Conservation (phyloP, 2,329 filamentous ascomycete species). For the Epichloe gansuensis region DNA sequence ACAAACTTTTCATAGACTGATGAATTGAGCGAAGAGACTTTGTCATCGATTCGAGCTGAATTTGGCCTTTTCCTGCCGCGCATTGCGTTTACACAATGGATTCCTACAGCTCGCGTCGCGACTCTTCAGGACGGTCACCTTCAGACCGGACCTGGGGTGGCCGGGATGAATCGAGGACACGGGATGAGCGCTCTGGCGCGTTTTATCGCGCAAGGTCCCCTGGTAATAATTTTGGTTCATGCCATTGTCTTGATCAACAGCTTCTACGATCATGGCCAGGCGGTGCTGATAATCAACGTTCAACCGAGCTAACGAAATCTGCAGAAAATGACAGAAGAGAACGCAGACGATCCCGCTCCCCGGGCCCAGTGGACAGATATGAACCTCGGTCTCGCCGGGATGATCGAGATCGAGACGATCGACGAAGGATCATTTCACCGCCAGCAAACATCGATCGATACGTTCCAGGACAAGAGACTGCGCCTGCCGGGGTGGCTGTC, state of each 20-base stretch:
- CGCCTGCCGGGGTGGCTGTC: slow-evolving; percentile 29
- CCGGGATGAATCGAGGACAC: slow-evolving; percentile 38
- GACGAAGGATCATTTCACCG: slow-evolving; percentile 47
- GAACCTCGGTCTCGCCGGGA: slow-evolving; percentile 59
- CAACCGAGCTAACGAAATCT: neutral
- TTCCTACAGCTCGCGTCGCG: slow-evolving; percentile 40
- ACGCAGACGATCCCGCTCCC: slow-evolving; percentile 55
- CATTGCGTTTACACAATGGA: slow-evolving; percentile 29
- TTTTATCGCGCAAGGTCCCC: slow-evolving; percentile 58
- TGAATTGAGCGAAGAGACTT: neutral
- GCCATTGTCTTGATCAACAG: neutral
- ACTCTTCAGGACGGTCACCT: slow-evolving; percentile 38
- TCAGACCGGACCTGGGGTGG: slow-evolving; percentile 38
- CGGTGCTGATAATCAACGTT: neutral
- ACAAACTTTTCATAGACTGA: slow-evolving; percentile 1
- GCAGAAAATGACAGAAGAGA: slow-evolving; percentile 47
- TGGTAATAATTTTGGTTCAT: slow-evolving; percentile 37
- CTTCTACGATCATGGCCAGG: neutral
- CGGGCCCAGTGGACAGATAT: slow-evolving; percentile 59
- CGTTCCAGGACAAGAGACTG: slow-evolving; percentile 57
- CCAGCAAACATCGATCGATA: slow-evolving; percentile 72
- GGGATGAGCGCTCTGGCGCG: slow-evolving; percentile 43
- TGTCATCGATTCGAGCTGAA: neutral
- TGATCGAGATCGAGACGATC: slow-evolving; percentile 50
- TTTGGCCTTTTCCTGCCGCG: neutral